Base-by-base conservation (phyloP, 2,329 filamentous ascomycete species). In the Xylaria multiplex region DNA sequence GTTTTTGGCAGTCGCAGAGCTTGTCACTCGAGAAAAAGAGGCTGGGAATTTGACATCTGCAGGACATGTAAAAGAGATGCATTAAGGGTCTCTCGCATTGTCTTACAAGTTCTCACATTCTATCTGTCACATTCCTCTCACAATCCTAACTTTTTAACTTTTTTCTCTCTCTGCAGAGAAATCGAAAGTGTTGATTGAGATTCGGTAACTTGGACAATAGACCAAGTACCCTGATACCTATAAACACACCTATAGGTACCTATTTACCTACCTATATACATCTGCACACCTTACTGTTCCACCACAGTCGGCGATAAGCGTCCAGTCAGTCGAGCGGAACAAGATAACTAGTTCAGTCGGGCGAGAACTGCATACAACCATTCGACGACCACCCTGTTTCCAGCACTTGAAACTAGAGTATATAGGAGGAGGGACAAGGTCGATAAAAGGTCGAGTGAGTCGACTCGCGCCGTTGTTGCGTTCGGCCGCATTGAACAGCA, bases 31-130 rank as follows among this genome's bases (percentile, higher is more conserved):
- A 60, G 49, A 72, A 71, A 64, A 70, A 70, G 72, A 71, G 74
- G 73, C 65, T 75, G 74, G 74, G 72, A 66, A 71, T 57, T 58
- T 48, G 62, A 65, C 61, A 62, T 62, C 50, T 62, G 66, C 59
- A 60, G 55, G 46, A 50, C 69, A 70, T 65, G 63, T 66, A 69
- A 70, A 74, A 72, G 64, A 69, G 61, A 71, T 72, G 72, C 72
- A 72, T 72, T 68, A 70, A 72, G 65, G 68, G 66, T 66, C 59
- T 68, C 46, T 68, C 46, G 61, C 50, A 43, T 60, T 53, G 37
- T 62, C 53, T 55, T 57, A 57, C 45, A 49, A 66, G 57, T 68
- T 65, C 63, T 66, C 52, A 14, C 35, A 32, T 66, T 65, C 52
- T 62, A 68, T 65, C 52, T 62, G 67, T 48, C 57, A 55, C 53